Base-by-base conservation (phyloP, 148 eudicot genomes). In the Arctostaphylos glauca region DNA sequence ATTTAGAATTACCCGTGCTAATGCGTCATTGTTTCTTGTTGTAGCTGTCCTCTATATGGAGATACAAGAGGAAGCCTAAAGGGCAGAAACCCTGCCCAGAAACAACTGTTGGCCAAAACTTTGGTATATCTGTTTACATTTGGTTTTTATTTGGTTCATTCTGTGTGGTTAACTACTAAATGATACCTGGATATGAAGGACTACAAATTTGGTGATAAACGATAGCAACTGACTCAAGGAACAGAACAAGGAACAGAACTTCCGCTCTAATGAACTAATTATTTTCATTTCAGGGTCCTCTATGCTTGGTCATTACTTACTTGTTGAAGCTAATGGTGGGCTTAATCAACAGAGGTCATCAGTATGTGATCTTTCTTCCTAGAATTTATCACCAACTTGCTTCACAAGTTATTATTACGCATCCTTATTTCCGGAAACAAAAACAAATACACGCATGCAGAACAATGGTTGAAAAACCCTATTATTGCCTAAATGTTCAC, bases 261-360 rank as follows among this genome's bases (percentile, higher is more conserved):
- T 48, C 49, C 13, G 48, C 25, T 77, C 50, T 46, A 9, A 64
- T 76, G 67, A 43, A 75, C 19, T 25, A 44, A 48, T 50, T 25
- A 25, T 76, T 49, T 62, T n/a, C 23, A 50, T 84, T 70, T 81
- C 86, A 91, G 96, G 86, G 52, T 31, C 83, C 23, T 70, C 70
- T 3, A 77, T 19, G 62, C 76, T 67, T 78, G 85, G 81, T 81
- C 86, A 87, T 31, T 95, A 92, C 84, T 83, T 95, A 80, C 81
- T 93, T 80, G 89, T 95, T 9, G 98, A 93, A 54, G 98, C 97
- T 76, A 93, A 95, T 89, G 97, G 98, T 16, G 97, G 97, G 73
- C 92, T 95, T 73, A 95, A 95, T 85, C 98, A 95, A 54, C 98
- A 95, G 80, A 88, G 98, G 14, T 89, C 95, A 79, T 93, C 98